Evolutionary conservation across 768 basidiomycete species (phyloP).

Genomic region (Rhodotorula toruloides): DNA sequence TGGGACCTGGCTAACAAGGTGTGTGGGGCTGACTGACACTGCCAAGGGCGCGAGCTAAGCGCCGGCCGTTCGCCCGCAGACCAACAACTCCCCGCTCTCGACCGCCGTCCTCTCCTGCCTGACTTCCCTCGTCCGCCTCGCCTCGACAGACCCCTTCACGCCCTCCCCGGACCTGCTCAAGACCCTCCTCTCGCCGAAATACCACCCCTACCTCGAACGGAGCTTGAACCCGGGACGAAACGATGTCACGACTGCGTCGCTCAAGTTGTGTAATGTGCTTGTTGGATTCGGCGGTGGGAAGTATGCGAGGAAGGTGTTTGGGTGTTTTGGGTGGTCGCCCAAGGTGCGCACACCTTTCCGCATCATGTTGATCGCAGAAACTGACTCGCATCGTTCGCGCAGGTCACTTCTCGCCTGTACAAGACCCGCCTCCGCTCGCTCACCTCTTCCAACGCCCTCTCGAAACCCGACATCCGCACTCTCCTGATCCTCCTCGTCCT

Average conservation of each 20-base stretch:
- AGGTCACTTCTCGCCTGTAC: constrained; percentile 37
- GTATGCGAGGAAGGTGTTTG: constrained; percentile 28
- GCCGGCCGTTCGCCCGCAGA: constrained; percentile 4
- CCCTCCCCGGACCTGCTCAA: constrained; percentile 34
- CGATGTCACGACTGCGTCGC: constrained; percentile 35
- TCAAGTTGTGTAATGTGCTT: constrained; percentile 32
- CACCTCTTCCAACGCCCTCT: constrained; percentile 21
- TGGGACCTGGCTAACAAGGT: constrained; percentile 39
- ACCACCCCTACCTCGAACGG: constrained; percentile 30
- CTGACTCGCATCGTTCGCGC: background rate
- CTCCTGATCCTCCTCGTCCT: constrained; percentile 67
- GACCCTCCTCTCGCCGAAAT: constrained; percentile 26
- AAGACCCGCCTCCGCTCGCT: constrained; percentile 31
- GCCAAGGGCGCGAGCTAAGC: background rate
- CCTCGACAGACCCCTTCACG: constrained; percentile 35
- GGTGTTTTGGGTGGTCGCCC: constrained; percentile 27
- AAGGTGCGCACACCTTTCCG: constrained; percentile 16
- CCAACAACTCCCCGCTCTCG: constrained; percentile 36
- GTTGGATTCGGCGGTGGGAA: constrained; percentile 33
- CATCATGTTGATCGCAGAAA: background rate
- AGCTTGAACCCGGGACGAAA: constrained; percentile 36
- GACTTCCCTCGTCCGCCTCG: constrained; percentile 33
- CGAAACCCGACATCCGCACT: constrained; percentile 66
- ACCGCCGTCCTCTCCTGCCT: constrained; percentile 32
- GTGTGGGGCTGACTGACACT: too few species aligned